A percentile compares a stretch with the other conserved stretches of the same genome.
These are phyloP conservation scores for Prunus salicina DNA, from an alignment of 306 rosid species.

Conservation along the genomic window DNA sequence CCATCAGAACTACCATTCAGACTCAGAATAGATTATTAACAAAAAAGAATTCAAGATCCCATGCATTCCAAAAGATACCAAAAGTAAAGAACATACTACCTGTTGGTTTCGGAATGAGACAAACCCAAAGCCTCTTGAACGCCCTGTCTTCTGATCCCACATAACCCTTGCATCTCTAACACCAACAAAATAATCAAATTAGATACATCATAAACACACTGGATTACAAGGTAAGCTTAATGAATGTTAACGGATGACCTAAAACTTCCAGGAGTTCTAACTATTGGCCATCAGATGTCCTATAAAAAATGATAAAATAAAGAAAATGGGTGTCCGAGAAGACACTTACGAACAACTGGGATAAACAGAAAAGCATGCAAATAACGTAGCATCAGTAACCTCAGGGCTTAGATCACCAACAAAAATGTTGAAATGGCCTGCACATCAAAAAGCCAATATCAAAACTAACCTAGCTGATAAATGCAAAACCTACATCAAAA, in stretches of 20 bases:
- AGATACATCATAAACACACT: neutral
- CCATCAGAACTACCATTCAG: conserved; percentile 5
- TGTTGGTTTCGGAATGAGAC: conserved; percentile 92
- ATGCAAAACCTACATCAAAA: neutral
- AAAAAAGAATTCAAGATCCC: neutral
- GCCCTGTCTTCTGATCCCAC: conserved; percentile 99
- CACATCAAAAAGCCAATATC: conserved; percentile 25
- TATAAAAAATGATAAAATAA: neutral
- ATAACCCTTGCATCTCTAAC: conserved; percentile 95
- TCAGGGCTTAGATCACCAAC: conserved; percentile 99
- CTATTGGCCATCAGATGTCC: neutral
- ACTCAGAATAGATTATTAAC: neutral
- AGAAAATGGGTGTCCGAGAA: conserved; percentile 16
- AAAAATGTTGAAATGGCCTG: conserved; percentile 95
- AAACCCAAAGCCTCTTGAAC: conserved; percentile 98
- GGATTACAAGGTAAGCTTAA: neutral
- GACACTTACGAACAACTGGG: conserved; percentile 95
- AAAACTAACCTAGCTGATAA: conserved; percentile 16
- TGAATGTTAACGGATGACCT: neutral
- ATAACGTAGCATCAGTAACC: conserved; percentile 95
- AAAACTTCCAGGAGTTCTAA: neutral
- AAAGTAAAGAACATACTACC: conserved; percentile 35
- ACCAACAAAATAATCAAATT: conserved; percentile 22
- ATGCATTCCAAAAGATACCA: neutral
- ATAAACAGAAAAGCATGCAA: conserved; percentile 92